Evolutionary conservation across 2,329 filamentous ascomycete species (phyloP), one percentile per base, ranked within the genome.

Genomic region (Polytolypa hystricis): DNA sequence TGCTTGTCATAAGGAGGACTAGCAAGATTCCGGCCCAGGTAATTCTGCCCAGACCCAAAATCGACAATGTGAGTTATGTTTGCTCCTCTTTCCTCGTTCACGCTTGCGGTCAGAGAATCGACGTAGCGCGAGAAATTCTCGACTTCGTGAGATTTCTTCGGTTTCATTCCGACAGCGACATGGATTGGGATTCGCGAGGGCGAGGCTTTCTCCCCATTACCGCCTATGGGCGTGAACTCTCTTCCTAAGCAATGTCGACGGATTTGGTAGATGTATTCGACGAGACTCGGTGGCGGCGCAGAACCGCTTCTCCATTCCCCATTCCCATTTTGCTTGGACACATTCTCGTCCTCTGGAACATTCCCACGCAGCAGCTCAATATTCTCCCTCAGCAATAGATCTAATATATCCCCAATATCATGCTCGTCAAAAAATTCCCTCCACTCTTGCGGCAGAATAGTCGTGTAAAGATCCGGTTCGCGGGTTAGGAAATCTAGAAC

Each of bases 41-140:
- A 98, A 54, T 95, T 96, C 57, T 96, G 89, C 0, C 91, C 91
- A 36, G 86, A 94, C 18, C 91, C 91, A 58, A 96, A 94, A 61
- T 98, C 91, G 33, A 96, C 80, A 40, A 94, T 77, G 62, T 96
- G 87, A 0, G 85, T 84, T 42, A 95, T 78, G 5, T 51, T 47
- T 33, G 46, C 41, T 4, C 60, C 48, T 37, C 56, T 53, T 10
- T 69, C 61, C 32, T 67, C 60, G 0, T 67, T 64, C 28, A 79
- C 71, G 1, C 73, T 63, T 2, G 65, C 54, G 3, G 73, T 69
- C 16, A 94, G 70, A 18, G 73, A 69, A 37, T 84, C 73, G 35
- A 96, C 74, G 50, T 89, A 96, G 44, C 74, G 73, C n/a, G 89
- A 82, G 53, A 96, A 95, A 53, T 91, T 78, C 41, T 78, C 74